phyloP scores from a whole-genome alignment of 2,329 filamentous ascomycete genomes.

The Epichloe amarillans region DNA sequence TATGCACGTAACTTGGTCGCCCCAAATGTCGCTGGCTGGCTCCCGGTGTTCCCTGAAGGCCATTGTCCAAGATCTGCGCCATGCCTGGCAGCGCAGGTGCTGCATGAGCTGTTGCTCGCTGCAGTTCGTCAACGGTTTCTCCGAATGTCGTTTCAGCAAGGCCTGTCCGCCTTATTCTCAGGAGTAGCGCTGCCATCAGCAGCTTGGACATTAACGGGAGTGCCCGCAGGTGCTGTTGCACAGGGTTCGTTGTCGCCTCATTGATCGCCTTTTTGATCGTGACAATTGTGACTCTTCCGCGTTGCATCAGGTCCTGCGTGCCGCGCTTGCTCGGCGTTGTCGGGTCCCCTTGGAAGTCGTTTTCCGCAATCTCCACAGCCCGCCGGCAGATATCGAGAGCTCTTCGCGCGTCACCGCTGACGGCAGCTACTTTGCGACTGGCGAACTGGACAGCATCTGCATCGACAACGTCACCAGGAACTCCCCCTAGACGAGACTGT shows the following conservation, averaged over 20 bases:
- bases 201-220: conserved; percentile 75
- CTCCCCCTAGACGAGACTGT: conserved; percentile 77
- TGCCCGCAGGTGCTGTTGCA: conserved; percentile 76
- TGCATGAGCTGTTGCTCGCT: conserved; percentile 22
- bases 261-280: conserved; percentile 91
- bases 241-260: conserved; percentile 83
- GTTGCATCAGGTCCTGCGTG: conserved; percentile 14
- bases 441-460: conserved; percentile 92
- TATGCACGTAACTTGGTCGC: conserved; percentile 37
- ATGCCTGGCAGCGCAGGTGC: conserved; percentile 23
- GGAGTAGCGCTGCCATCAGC: conserved; percentile 69
- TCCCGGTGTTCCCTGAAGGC: conserved; percentile 15
- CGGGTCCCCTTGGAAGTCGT: conserved; percentile 40
- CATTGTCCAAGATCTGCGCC: conserved; percentile 21
- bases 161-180: conserved; percentile 68
- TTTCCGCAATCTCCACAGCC: conserved; percentile 88
- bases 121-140: conserved; percentile 72
- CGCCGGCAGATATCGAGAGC: conserved; percentile 91
- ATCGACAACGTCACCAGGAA: conserved; percentile 81
- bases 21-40: conserved; percentile 17
- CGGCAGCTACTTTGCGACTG: conserved; percentile 88
- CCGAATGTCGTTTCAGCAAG: conserved; percentile 78
- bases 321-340: conserved; percentile 47
- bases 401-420: conserved; percentile 83
- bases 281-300: conserved; percentile 66